phyloP scores from a whole-genome alignment of 768 basidiomycete genomes.

The Crassisporium funariophilum region DNA sequence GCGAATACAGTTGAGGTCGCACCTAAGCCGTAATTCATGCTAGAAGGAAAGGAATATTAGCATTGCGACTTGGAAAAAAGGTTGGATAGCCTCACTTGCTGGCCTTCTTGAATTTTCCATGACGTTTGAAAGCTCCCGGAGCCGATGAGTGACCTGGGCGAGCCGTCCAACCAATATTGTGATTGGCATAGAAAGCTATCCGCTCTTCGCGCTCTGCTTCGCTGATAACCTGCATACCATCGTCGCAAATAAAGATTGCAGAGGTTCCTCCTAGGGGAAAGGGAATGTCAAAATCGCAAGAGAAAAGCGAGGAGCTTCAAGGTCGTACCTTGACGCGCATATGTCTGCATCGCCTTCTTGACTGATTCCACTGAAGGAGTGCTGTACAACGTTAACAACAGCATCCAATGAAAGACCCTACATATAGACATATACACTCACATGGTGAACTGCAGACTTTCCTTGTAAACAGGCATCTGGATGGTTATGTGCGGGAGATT shows the following conservation, averaged over 20 bases:
- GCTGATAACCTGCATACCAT: conserved; percentile 72
- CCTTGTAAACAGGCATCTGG: conserved; percentile 88
- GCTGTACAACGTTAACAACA: conserved; percentile 30
- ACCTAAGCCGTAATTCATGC: conserved; percentile 73
- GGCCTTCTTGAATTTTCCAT: conserved; percentile 90
- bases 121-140: conserved; percentile 89
- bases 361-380: conserved; percentile 75
- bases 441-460: conserved; percentile 74
- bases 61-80: too few relatives aligned
- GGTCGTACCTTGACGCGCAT: conserved; percentile 70
- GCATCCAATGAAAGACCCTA: background rate
- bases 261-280: conserved; percentile 59
- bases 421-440: conserved; percentile 37
- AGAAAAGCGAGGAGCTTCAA: background rate
- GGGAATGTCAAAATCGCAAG: too few relatives aligned
- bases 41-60: conserved; percentile 26
- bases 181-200: conserved; percentile 76
- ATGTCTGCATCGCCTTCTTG: conserved; percentile 86
- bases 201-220: conserved; percentile 66
- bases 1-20: background rate
- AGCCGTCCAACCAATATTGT: conserved; percentile 77
- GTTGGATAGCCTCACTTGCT: conserved; percentile 50
- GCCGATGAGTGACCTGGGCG: conserved; percentile 70
- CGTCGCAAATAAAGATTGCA: conserved; percentile 81
- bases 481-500: conserved; percentile 79